Base-by-base conservation (phyloP, 306 rosid genomes). In the Rosa chinensis region DNA sequence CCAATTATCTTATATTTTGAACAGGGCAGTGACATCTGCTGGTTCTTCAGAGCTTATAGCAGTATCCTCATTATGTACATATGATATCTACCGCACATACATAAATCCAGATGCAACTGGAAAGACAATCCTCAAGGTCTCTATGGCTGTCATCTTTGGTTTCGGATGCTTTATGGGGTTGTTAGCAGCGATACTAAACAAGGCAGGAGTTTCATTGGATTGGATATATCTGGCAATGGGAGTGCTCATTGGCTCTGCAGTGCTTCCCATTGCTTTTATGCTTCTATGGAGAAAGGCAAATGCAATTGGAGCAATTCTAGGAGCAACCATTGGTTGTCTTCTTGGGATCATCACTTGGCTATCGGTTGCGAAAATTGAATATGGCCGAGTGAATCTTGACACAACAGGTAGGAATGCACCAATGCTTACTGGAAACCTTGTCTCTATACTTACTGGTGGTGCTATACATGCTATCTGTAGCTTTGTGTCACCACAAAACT, bases 171-270 rank as follows among this genome's bases (percentile, higher is more conserved):
- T 94, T 79, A 92, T 94, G 98, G 98, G 98, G 23, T 52, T 90
- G 53, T 75, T 92, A 17, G 97, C 98, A 43, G 96, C 90, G 44
- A 83, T 88, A 69, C 89, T 94, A 81, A 94, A 94, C 89, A 90
- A 87, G 85, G 97, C 88, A 45, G 96, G 89, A 80, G 93, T 94
- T 74, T 92, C 98, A 25, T 84, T 94, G 52, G 93, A 96, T 69
- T 94, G 97, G 98, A 92, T 94, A 94, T 94, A 94, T 80, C 89
- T 94, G 59, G 97, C 97, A 75, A 94, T 75, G 97, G 98, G 98
- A 82, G 93, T 94, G 76, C 62, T 92, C 32, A 92, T 94, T 40
- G 98, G 98, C 23, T 92, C 98, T 64, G 98, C 97, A 43, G 98
- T 94, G 84, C 59, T 90, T 82, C 98, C 98, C 37, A 94, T 94